Conservation (phyloP, 2,329 filamentous ascomycete species). For the Thielaviopsis musarum region DNA sequence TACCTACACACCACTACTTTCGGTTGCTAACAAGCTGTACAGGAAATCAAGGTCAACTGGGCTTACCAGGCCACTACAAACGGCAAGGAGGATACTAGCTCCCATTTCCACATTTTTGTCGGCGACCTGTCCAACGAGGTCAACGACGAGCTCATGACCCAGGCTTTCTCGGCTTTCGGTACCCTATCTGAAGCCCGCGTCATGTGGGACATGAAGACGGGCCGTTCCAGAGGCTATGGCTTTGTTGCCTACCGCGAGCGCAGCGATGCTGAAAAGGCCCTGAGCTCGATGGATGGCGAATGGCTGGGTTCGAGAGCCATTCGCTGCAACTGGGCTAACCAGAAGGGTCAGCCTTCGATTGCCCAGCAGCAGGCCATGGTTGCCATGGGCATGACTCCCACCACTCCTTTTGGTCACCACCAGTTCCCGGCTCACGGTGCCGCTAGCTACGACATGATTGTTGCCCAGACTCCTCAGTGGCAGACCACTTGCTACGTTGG, state of each 20-base stretch:
- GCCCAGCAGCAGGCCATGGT: conserved; percentile 95
- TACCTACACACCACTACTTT: background rate
- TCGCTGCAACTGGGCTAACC: conserved; percentile 99
- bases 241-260: conserved; percentile 96
- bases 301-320: conserved; percentile 97
- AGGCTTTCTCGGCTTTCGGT: conserved; percentile 92
- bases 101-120: conserved; percentile 98
- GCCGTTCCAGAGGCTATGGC: conserved; percentile 88
- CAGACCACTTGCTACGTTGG: conserved; percentile 98
- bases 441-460: conserved; percentile 94
- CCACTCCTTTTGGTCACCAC: conserved; percentile 89
- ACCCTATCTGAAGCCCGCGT: conserved; percentile 93
- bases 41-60: conserved; percentile 99
- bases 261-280: conserved; percentile 80
- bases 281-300: conserved; percentile 97
- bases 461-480: conserved; percentile 89
- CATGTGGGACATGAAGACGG: conserved; percentile 99
- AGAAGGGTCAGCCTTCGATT: conserved; percentile 98
- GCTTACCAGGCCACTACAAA: conserved; percentile 91
- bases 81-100: conserved; percentile 93
- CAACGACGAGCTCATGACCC: conserved; percentile 84
- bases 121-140: conserved; percentile 97
- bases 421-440: conserved; percentile 95
- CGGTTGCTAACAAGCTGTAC: conserved; percentile 5
- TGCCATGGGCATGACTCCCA: conserved; percentile 95